Evolutionary conservation across 805 yeast species (phyloP), one percentile per base, ranked within the genome.

Genomic region (Dipodascus geniculatus): DNA sequence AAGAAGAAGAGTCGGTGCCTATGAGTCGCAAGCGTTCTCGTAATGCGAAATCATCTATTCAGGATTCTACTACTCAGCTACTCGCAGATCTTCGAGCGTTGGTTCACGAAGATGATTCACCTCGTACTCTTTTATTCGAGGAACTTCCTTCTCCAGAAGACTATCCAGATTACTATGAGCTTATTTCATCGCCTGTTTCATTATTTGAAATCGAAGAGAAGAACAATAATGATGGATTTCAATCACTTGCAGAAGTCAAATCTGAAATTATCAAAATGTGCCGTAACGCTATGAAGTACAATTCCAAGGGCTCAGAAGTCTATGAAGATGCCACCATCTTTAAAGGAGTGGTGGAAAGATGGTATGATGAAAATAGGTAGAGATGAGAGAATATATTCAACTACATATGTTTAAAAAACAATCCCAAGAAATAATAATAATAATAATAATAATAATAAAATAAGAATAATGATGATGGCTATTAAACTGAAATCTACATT

Each of bases 81-180:
- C 54, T 55, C 19, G 81, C 31, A 11, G 31, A 47, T 4, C 17
- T 47, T 3, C 4, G 24, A 23, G 49, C 14, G 4, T n/a, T 47
- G n/a, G 19, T 77, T 58, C 78, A 69, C 56, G 71, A 69, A 19
- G 81, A 74, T 23, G 71, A 72, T 11, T 73, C 76, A 38, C 60
- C 65, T 6, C 56, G 71, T 22, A 67, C 74, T 17, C 82, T 74
- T 42, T 71, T 82, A 33, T 90, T 90, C 70, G 64, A 80, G 61
- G 79, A 75, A 49, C 71, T 85, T 52, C 98, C 98, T 2, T 77
- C 90, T 0, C 77, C 78, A 58, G 78, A 78, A 65, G 65, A 80
- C 53, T 91, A 88, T 66, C 93, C 96, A 0, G 97, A 91, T 68
- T 91, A 91, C 66, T 91, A 84, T 71, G 54, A 74, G 60, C 64